Evolutionary conservation across 1,139 yeast species (phyloP), one percentile per base, ranked within the genome.

Genomic region (Saccharomyces hybrid): DNA sequence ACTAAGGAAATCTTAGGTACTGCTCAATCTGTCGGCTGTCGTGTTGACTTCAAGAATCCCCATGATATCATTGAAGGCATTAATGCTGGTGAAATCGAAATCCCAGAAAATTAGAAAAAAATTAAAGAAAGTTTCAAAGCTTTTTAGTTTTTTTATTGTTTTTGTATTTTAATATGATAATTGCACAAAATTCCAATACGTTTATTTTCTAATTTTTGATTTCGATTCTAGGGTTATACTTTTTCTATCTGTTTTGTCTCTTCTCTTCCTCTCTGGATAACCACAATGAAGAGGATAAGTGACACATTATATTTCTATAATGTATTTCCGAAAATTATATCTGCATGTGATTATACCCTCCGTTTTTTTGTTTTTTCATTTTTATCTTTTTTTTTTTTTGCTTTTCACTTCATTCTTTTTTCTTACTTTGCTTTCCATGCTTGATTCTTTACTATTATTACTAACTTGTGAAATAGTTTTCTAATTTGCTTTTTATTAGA

Each of bases 1-100:
- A 82, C 96, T 73, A 93, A 93, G 85, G 99, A 93, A 83, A 88
- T 93, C 76, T 88, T 93, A 76, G 99, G 99, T 79, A 93, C 98
- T 78, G 97, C 98, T 72, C 98, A 93, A 83, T 90, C 97, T 67
- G 95, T 93, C 73, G 98, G 98, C 73, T 86, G 96, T 83, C 90
- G 96, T 82, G 97, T 93, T 75, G 93, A 91, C 79, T 95, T 93
- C 81, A 91, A 93, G 85, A 93, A 93, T 85, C 97, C 99, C 70
- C 99, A 93, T 77, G 98, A 88, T 77, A 86, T 93, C 81, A 90
- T 90, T 74, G 98, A 90, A 71, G 96, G 93, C 77, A 91, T 91
- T 77, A 84, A 91, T 81, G 93, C 87, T 78, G 99, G 99, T 80
- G 96, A 89, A 79, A 85, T 91, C 74, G 98, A 91, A 80, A 88